Percentiles rank a stretch among this genome's conserved stretches.
Evolutionary conservation across 2,329 filamentous ascomycete genomes (phyloP).

Genomic region (Microdochium nivale): DNA sequence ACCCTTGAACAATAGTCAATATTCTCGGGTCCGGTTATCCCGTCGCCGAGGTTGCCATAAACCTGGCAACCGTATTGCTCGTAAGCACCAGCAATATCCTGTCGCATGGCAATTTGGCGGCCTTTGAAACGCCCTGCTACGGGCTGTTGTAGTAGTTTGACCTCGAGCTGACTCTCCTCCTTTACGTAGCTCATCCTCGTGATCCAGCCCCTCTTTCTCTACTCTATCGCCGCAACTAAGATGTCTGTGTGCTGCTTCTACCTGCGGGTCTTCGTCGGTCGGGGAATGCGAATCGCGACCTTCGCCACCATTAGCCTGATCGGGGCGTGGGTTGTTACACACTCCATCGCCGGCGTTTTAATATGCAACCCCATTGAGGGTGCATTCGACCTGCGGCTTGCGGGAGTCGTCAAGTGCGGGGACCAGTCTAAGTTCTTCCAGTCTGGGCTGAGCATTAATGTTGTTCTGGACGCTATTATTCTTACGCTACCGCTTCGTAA

Average conservation of each 20-base stretch:
- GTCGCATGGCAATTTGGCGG: background rate
- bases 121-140: no score
- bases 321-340: background rate
- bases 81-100: background rate
- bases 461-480: background rate
- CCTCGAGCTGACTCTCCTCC: background rate
- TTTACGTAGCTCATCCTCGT: background rate
- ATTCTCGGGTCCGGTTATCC: background rate
- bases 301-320: background rate
- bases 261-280: background rate
- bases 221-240: background rate
- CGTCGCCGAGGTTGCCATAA: background rate
- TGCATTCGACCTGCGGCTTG: background rate
- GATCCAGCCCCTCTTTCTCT: background rate
- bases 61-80: background rate
- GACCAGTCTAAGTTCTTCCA: background rate
- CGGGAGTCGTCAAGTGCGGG: background rate
- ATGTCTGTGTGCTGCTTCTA: background rate
- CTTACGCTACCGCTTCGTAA: background rate
- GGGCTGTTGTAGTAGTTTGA: no score
- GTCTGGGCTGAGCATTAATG: background rate
- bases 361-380: background rate
- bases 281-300: background rate
- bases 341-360: background rate
- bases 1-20: background rate